These are phyloP conservation scores for Fusarium ramigenum DNA, from an alignment of 2,329 filamentous ascomycete genomes.

Conservation along the genomic window DNA sequence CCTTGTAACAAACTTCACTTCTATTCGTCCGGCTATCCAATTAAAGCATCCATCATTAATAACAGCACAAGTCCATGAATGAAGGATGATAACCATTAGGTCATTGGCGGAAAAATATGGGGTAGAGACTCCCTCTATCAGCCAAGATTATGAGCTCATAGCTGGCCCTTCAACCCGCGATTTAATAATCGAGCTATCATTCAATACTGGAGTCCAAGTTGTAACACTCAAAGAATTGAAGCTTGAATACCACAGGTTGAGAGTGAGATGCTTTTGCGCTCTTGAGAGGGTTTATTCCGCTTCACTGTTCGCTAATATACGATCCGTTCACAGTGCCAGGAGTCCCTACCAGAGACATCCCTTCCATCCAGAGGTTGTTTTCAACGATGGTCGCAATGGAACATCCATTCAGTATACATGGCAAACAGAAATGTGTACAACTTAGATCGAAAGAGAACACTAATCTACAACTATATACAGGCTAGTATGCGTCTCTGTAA, in stretches of 20 bases:
- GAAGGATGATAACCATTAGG: too few relatives aligned
- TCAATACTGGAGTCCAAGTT: rapidly evolving
- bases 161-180: neutral
- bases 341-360: rapidly evolving
- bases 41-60: neutral
- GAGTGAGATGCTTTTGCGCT: too few relatives aligned
- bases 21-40: neutral
- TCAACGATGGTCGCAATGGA: rapidly evolving
- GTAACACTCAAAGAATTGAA: too few relatives aligned
- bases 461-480: neutral
- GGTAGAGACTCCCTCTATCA: neutral
- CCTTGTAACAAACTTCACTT: neutral
- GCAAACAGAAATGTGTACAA: too few relatives aligned
- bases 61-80: neutral
- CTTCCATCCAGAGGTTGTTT: rapidly evolving
- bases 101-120: neutral
- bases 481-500: neutral
- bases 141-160: neutral
- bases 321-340: too few relatives aligned
- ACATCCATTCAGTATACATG: rapidly evolving
- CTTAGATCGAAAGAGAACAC: neutral
- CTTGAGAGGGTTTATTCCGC: rapidly evolving
- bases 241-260: rapidly evolving
- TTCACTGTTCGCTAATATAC: rapidly evolving
- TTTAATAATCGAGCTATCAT: neutral